Evolutionary conservation across 345 rosid genomes (phyloP).

Genomic region (Linum trigynum): DNA sequence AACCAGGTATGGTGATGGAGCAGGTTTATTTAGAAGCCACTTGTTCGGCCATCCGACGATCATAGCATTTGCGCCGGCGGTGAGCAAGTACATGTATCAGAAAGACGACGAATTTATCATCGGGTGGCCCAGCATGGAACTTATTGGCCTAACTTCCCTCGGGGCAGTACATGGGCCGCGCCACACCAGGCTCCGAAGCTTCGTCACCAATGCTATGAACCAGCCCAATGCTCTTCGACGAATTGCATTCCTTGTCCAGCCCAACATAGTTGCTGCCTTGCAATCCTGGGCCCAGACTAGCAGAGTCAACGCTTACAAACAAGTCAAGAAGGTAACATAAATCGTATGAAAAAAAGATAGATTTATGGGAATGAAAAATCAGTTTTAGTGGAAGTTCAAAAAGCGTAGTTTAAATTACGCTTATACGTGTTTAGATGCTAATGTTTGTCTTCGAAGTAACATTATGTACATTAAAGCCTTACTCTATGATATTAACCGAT

Average conservation of each 20-base stretch:
- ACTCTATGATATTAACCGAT: too few relatives aligned
- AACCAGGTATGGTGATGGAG: slow-evolving; percentile 38
- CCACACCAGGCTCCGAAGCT: slow-evolving; percentile 27
- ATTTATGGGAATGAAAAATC: too few relatives aligned
- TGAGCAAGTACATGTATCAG: slow-evolving; percentile 20
- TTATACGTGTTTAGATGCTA: too few relatives aligned
- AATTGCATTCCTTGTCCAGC: slow-evolving; percentile 24
- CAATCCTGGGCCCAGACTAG: slow-evolving; percentile 28
- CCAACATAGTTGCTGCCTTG: slow-evolving; percentile 21
- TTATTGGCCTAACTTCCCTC: slow-evolving; percentile 15
- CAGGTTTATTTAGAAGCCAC: slow-evolving; percentile 25
- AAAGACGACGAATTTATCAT: slow-evolving; percentile 15
- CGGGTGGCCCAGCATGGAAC: slow-evolving; percentile 26
- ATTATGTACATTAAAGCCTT: too few relatives aligned
- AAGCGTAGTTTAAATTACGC: too few relatives aligned
- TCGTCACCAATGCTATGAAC: slow-evolving; percentile 18
- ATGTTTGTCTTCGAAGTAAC: too few relatives aligned
- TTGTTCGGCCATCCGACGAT: slow-evolving; percentile 32
- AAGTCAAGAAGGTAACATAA: slow-evolving; percentile 23
- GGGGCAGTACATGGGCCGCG: slow-evolving; percentile 22
- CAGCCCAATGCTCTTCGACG: slow-evolving; percentile 24
- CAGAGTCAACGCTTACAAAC: slow-evolving; percentile 12
- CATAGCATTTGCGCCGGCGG: slow-evolving; percentile 28
- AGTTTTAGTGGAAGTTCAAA: too few relatives aligned
- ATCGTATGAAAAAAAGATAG: not conserved